These are phyloP conservation scores for Teratosphaeria gauchensis DNA, from an alignment of 2,329 filamentous ascomycete genomes.

Conservation along the genomic window DNA sequence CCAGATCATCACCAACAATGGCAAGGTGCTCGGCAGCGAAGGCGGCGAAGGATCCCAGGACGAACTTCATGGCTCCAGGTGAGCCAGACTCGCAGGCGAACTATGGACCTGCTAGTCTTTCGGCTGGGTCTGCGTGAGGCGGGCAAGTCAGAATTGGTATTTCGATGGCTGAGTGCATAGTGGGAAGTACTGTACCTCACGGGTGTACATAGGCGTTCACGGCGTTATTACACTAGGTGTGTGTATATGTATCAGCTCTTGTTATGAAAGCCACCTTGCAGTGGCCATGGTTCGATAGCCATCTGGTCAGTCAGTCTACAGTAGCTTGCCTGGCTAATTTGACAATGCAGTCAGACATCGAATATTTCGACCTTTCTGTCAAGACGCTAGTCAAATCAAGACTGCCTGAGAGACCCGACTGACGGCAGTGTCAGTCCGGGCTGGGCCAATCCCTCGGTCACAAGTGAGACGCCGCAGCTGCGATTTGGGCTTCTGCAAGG, in stretches of 20 bases:
- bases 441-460: too few species aligned
- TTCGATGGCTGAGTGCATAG: not conserved
- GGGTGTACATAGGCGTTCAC: slow-evolving; percentile 12
- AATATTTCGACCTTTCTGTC: too few species aligned
- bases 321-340: too few species aligned
- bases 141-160: not conserved
- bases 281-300: not conserved
- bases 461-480: too few species aligned
- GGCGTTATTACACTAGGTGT: slow-evolving; percentile 8
- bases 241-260: slow-evolving; percentile 9
- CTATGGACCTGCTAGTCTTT: slow-evolving; percentile 25
- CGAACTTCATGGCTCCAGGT: slow-evolving; percentile 44
- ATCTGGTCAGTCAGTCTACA: too few species aligned
- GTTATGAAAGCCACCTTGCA: not conserved
- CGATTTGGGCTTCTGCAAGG: too few species aligned
- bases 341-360: too few species aligned
- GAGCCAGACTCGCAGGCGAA: slow-evolving; percentile 31
- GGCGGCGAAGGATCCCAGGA: slow-evolving; percentile 46
- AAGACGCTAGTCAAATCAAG: too few species aligned
- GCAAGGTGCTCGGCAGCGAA: slow-evolving; percentile 92
- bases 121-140: not conserved
- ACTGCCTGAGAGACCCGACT: too few species aligned
- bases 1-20: slow-evolving; percentile 96
- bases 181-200: not conserved
- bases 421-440: too few species aligned